Evolutionary conservation across 768 basidiomycete species (phyloP).

Genomic region (Coprinopsis strossmayeri): DNA sequence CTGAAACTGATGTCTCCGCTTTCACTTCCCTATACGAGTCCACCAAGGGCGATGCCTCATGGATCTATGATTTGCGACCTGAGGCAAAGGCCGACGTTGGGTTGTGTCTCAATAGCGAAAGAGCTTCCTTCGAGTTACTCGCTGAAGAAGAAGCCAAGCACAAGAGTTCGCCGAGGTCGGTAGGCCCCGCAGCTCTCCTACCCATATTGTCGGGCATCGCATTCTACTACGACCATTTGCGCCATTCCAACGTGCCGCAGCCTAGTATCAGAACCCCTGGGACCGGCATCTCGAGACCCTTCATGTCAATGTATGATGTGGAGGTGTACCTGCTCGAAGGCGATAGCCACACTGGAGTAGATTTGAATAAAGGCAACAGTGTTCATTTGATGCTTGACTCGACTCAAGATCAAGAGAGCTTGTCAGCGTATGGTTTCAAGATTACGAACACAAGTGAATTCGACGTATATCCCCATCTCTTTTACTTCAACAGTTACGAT

Average conservation of each 20-base stretch:
- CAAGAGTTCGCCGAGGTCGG: background rate
- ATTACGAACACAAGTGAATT: conserved; percentile 9
- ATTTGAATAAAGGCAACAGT: background rate
- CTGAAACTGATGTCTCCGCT: background rate
- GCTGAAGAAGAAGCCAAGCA: background rate
- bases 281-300: background rate
- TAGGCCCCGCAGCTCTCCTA: too few species aligned
- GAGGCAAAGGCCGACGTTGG: background rate
- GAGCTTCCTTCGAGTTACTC: background rate
- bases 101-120: background rate
- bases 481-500: conserved; percentile 15
- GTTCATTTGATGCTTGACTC: conserved; percentile 3
- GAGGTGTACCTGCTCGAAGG: background rate
- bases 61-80: background rate
- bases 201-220: background rate
- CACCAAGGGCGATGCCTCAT: background rate
- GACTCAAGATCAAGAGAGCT: too few species aligned
- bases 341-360: background rate
- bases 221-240: conserved; percentile 2
- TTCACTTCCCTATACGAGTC: background rate
- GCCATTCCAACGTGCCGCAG: background rate
- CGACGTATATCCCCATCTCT: conserved; percentile 14
- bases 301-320: conserved; percentile 1
- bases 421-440: conserved; percentile 7
- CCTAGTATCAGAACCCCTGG: background rate